phyloP scores from a whole-genome alignment of 1,284 basidiomycete species.

The Xerocomus amazonicus region DNA sequence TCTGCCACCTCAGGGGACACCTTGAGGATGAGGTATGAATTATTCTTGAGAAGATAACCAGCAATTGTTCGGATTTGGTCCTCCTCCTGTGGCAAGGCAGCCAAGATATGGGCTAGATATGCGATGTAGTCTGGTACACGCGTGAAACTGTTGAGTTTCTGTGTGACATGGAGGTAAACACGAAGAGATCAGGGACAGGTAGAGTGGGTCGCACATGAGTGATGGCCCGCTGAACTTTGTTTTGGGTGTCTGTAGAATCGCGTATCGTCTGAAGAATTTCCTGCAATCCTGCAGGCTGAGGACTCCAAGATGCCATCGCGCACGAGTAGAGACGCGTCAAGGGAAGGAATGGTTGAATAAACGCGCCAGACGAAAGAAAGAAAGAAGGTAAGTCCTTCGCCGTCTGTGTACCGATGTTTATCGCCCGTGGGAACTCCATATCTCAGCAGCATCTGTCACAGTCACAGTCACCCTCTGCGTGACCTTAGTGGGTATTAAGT shows the following conservation, averaged over 20 bases:
- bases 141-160: conserved; percentile 91
- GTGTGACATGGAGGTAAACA: conserved; percentile 23
- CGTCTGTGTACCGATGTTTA: conserved; percentile 34
- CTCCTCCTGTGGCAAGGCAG: conserved; percentile 77
- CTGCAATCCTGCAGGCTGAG: conserved; percentile 72
- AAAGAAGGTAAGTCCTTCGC: conserved; percentile 11
- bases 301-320: conserved; percentile 66
- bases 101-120: conserved; percentile 93
- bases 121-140: conserved; percentile 91
- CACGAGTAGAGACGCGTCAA: conserved; percentile 31
- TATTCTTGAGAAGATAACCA: conserved; percentile 96
- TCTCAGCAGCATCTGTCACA: conserved; percentile 34
- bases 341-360: conserved; percentile 11
- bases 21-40: conserved; percentile 68
- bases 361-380: conserved; percentile 33
- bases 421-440: conserved; percentile 33
- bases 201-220: conserved; percentile 58
- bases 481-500: neutral
- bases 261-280: conserved; percentile 85
- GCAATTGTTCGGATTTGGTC: conserved; percentile 93
- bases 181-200: conserved; percentile 18
- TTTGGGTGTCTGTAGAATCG: conserved; percentile 74
- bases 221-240: conserved; percentile 68
- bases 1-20: conserved; percentile 65
- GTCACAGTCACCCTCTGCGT: conserved; percentile 18